Conservation (phyloP, 2,329 filamentous ascomycete genomes). For the Dendryphion nanum region DNA sequence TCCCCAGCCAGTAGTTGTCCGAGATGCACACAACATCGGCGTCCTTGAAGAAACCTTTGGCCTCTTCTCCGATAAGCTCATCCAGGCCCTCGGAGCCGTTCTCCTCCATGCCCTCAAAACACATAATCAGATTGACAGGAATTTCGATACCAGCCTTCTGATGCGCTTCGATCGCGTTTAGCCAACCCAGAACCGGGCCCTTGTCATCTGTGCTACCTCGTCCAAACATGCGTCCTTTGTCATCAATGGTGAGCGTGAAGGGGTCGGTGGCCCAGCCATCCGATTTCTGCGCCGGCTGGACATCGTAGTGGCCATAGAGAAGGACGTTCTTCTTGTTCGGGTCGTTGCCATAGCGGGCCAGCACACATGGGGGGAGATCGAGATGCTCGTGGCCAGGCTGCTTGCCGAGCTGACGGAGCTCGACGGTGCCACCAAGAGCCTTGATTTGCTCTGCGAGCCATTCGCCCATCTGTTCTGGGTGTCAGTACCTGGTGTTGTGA, state of each 20-base stretch:
- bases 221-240: slow-evolving; percentile 93
- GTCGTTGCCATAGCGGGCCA: slow-evolving; percentile 90
- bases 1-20: slow-evolving; percentile 99
- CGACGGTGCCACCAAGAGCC: slow-evolving; percentile 78
- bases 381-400: slow-evolving; percentile 89
- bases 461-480: slow-evolving; percentile 69
- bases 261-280: slow-evolving; percentile 97
- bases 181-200: slow-evolving; percentile 93
- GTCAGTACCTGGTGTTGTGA: too few relatives aligned
- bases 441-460: slow-evolving; percentile 84
- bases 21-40: slow-evolving; percentile 97
- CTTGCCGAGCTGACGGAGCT: slow-evolving; percentile 83
- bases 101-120: slow-evolving; percentile 99
- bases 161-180: slow-evolving; percentile 97
- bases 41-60: slow-evolving; percentile 92
- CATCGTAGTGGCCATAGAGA: slow-evolving; percentile 98
- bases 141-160: slow-evolving; percentile 92
- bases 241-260: slow-evolving; percentile 82
- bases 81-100: slow-evolving; percentile 96
- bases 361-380: slow-evolving; percentile 86
- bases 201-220: slow-evolving; percentile 97
- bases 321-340: slow-evolving; percentile 91
- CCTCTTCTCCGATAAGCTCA: slow-evolving; percentile 88
- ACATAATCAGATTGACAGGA: slow-evolving; percentile 97
- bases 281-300: slow-evolving; percentile 88